Base-by-base conservation (phyloP, 1,139 yeast genomes). In the Nakaseomyces sp. region DNA sequence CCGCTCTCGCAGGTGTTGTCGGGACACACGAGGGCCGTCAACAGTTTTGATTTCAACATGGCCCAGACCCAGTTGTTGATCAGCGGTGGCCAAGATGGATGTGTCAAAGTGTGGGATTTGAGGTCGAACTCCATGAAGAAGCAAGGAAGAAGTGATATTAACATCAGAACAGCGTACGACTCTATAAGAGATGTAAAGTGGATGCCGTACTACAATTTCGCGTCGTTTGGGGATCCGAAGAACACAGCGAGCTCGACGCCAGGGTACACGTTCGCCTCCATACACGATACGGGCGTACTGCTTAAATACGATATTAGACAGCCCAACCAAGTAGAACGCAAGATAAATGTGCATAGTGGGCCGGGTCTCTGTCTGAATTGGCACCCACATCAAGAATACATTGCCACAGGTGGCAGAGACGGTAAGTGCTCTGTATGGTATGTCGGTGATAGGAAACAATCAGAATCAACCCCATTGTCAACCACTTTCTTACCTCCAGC, bases 351-450 rank as follows among this genome's bases (percentile, higher is more conserved):
- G 3, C 98, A 91, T 61, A 76, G 91, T 1, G 95, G 95, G 0
- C 94, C 95, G 1, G 97, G 95, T 0, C 69, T 89, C 17, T 78
- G 95, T 1, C 65, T 91, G 8, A 88, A 86, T 57, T 88, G 95
- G 78, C 96, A 89, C 57, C 94, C 95, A 0, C 82, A 79, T 41
- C 66, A 74, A 35, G 95, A 88, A 51, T 85, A 81, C 55, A 76
- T 91, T 15, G 81, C 82, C 2, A 86, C 96, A 10, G 97, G 97
- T 16, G 98, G 98, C 9, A 71, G 96, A 54, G 99, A 91, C 64
- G 85, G 66, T 9, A 62, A 61, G 44, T 56, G 63, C 31, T 58
- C 60, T 35, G 46, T 61, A 12, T 62, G 66, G 66, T 58, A 61
- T 43, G 50, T 61, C n/a, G 65, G 66, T 9, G 64, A 60, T 31